A percentile compares a stretch with the other conserved stretches of the same genome.
Conservation (phyloP, 176 grass and related monocot genomes). For the Raddia guianensis region DNA sequence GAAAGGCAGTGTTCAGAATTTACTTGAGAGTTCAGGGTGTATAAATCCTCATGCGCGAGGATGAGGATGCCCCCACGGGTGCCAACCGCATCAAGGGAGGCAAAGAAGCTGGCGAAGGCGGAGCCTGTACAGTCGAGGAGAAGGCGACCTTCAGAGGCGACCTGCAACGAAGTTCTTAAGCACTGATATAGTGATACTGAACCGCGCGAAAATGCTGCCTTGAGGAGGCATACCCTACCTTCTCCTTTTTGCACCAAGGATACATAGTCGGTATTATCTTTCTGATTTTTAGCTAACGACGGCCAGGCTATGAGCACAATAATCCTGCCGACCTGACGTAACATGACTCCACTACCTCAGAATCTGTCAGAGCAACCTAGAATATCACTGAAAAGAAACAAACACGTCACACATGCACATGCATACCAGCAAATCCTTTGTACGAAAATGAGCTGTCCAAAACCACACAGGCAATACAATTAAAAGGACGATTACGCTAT, state of each 20-base stretch:
- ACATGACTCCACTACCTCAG: neutral
- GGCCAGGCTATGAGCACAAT: neutral
- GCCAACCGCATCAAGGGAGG: too few relatives aligned
- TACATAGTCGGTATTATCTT: neutral
- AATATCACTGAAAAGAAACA: neutral
- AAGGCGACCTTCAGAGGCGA: too few relatives aligned
- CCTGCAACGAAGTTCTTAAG: neutral
- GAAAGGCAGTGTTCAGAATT: too few relatives aligned
- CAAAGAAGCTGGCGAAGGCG: too few relatives aligned
- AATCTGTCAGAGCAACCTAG: neutral
- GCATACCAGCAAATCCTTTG: slow-evolving; percentile 7
- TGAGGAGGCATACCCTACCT: neutral
- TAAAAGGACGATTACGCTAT: too few relatives aligned
- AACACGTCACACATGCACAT: neutral
- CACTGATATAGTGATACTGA: neutral
- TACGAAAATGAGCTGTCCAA: neutral
- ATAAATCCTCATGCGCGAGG: too few relatives aligned
- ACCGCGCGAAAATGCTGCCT: neutral
- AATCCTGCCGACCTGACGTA: neutral
- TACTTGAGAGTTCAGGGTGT: too few relatives aligned
- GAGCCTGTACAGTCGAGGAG: too few relatives aligned
- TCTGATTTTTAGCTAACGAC: neutral
- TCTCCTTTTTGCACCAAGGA: neutral
- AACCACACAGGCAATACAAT: neutral
- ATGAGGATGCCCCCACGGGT: too few relatives aligned